phyloP scores from a whole-genome alignment of 768 basidiomycete species.

The Sporobolomyces pararoseus region DNA sequence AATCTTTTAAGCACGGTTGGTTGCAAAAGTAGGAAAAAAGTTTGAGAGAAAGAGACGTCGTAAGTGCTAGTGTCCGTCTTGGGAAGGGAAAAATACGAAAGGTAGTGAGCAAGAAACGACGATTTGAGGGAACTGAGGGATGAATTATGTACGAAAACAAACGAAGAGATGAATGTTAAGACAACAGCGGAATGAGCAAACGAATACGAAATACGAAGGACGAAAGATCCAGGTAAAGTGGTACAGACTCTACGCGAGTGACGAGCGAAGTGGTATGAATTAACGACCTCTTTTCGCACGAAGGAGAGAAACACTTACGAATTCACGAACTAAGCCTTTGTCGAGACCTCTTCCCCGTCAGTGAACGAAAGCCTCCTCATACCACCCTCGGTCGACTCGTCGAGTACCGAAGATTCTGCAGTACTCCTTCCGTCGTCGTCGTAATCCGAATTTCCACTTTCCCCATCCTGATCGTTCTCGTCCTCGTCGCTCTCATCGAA shows the following conservation, averaged over 20 bases:
- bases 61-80: neutral
- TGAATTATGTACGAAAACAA: too few species aligned
- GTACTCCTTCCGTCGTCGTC: conserved; percentile 9
- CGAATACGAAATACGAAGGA: too few species aligned
- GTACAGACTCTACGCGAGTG: too few species aligned
- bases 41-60: neutral
- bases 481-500: conserved; percentile 18
- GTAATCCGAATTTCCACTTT: conserved; percentile 4
- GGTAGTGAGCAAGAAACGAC: neutral
- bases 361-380: conserved; percentile 2
- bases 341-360: too few species aligned
- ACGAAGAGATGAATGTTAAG: neutral
- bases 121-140: too few species aligned
- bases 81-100: neutral
- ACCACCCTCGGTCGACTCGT: conserved; percentile 10
- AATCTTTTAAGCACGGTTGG: too few species aligned
- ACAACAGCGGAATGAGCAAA: neutral
- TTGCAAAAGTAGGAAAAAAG: too few species aligned
- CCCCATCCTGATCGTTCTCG: conserved; percentile 10
- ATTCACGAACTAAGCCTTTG: neutral
- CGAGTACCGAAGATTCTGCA: conserved; percentile 17
- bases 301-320: neutral
- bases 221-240: too few species aligned
- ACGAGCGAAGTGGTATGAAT: too few species aligned
- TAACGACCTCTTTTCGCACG: neutral